Evolutionary conservation across 2,329 filamentous ascomycete genomes (phyloP).

Genomic region (Monosporascus ibericus): DNA sequence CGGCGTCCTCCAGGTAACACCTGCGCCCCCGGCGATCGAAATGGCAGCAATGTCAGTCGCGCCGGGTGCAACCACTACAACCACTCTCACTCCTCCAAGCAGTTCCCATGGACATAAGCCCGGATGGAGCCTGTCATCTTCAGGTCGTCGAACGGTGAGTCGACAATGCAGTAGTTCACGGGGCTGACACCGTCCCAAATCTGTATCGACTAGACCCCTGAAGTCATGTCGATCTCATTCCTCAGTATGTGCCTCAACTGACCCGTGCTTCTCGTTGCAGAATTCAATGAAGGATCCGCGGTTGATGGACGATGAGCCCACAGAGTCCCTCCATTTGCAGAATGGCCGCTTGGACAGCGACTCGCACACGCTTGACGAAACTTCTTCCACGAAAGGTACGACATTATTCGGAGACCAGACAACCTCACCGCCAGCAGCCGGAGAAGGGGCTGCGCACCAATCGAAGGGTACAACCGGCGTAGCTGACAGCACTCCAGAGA

Average conservation of each 20-base stretch:
- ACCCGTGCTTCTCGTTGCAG: constrained; percentile 9
- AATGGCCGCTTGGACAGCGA: constrained; percentile 17
- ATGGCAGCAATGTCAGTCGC: constrained; percentile 51
- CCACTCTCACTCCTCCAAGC: constrained; percentile 40
- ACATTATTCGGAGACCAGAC: background rate
- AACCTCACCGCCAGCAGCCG: too few relatives aligned
- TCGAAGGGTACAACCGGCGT: background rate
- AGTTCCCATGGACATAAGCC: constrained; percentile 43
- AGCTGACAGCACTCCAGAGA: constrained; percentile 16
- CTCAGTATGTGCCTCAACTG: constrained; percentile 3
- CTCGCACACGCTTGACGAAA: constrained; percentile 16
- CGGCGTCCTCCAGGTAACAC: constrained; percentile 1
- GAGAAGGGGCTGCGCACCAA: background rate
- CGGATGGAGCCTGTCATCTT: constrained; percentile 32
- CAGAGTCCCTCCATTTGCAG: constrained; percentile 10
- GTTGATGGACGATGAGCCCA: constrained; percentile 14
- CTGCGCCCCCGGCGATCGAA: constrained; percentile 15
- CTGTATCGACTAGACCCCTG: constrained; percentile 1
- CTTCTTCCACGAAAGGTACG: constrained; percentile 20
- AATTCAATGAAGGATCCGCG: constrained; percentile 16
- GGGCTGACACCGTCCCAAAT: background rate
- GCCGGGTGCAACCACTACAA: constrained; percentile 29
- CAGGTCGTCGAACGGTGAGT: constrained; percentile 22
- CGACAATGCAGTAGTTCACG: background rate
- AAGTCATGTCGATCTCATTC: background rate